phyloP scores from a whole-genome alignment of 306 rosid species.

The Malus fusca region DNA sequence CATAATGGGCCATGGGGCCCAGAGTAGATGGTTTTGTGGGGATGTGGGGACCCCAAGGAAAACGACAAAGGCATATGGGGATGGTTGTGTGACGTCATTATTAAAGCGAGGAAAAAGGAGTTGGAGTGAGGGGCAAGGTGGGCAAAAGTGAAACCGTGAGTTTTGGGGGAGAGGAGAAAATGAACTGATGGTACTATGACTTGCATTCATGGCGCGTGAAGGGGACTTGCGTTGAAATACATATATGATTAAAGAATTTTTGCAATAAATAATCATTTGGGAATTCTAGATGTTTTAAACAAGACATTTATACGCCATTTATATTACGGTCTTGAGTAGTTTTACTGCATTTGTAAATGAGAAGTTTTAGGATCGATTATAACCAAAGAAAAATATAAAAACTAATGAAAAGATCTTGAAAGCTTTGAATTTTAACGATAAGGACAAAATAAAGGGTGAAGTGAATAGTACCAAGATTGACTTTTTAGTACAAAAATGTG shows the following conservation, averaged over 20 bases:
- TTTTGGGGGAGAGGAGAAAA: neutral
- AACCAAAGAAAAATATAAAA: no score
- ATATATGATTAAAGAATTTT: no score
- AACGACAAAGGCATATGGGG: conserved; percentile 54
- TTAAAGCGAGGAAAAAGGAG: neutral
- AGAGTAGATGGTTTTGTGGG: conserved; percentile 1
- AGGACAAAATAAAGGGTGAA: no score
- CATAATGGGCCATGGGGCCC: conserved; percentile 23
- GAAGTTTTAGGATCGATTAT: rapidly evolving
- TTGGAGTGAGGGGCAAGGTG: conserved; percentile 41
- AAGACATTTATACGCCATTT: no score
- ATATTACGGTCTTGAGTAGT: no score
- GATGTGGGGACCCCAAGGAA: conserved; percentile 22
- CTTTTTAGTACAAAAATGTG: no score
- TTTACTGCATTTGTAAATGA: rapidly evolving
- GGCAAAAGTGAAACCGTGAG: conserved; percentile 57
- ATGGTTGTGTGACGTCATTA: conserved; percentile 25
- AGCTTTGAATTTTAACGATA: no score
- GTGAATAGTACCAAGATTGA: no score
- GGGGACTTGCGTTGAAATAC: neutral
- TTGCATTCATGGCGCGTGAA: neutral
- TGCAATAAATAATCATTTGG: no score
- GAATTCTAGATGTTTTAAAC: no score
- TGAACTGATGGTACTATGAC: neutral
- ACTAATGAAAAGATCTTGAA: no score